Conservation (phyloP, 495 filamentous ascomycete genomes). For the Terfezia claveryi region DNA sequence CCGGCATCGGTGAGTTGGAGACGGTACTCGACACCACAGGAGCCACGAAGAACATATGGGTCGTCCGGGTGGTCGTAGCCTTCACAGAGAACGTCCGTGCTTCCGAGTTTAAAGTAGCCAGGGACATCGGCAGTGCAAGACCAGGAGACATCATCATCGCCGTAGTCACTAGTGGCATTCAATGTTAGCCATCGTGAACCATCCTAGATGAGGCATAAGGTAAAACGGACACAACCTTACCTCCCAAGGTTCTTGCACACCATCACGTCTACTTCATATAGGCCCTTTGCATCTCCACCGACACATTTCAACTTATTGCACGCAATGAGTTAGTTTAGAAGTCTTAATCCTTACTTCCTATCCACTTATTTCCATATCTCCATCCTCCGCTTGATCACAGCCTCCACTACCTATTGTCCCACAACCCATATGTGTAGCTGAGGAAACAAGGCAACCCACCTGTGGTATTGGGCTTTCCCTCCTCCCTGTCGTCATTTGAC, state of each 20-base stretch:
- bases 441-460: constrained; percentile 14
- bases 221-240: neutral
- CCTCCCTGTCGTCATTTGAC: constrained; percentile 43
- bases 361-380: too few species aligned
- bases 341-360: too few species aligned
- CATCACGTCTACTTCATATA: constrained; percentile 58
- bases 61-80: constrained; percentile 56
- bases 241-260: constrained; percentile 70
- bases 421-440: neutral
- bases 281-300: constrained; percentile 36
- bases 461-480: constrained; percentile 61
- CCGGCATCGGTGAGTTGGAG: constrained; percentile 63
- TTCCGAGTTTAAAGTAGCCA: constrained; percentile 63
- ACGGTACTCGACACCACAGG: constrained; percentile 80
- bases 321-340: too few species aligned
- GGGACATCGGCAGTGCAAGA: constrained; percentile 64
- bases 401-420: neutral
- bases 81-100: constrained; percentile 83
- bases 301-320: constrained; percentile 45
- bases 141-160: constrained; percentile 62
- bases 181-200: neutral
- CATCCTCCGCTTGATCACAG: too few species aligned
- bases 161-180: neutral
- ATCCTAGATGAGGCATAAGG: neutral
- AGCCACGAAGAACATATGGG: constrained; percentile 59